Conservation (phyloP, 768 basidiomycete species). For the Sporobolomyces roseus region DNA sequence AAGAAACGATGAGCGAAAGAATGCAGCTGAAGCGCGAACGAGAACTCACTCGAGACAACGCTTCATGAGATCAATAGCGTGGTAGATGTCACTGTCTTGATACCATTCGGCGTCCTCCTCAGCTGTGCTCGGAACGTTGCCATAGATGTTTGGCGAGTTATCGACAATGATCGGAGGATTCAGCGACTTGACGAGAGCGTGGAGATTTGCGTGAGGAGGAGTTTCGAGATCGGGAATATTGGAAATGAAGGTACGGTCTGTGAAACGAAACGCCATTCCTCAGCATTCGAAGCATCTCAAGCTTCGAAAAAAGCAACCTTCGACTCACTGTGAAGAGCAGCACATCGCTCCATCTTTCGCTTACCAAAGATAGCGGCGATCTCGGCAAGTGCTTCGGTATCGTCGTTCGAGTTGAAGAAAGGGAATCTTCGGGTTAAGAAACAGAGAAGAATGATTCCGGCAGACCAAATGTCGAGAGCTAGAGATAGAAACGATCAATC, state of each 20-base stretch:
- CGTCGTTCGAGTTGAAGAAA: slow-evolving; percentile 86
- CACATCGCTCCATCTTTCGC: slow-evolving; percentile 74
- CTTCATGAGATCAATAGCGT: slow-evolving; percentile 71
- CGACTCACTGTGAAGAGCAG: slow-evolving; percentile 84
- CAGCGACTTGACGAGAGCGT: slow-evolving; percentile 67
- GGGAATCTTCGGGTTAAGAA: slow-evolving; percentile 91
- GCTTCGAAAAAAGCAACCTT: too few relatives aligned
- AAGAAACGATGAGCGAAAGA: neutral
- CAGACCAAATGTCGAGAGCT: slow-evolving; percentile 98
- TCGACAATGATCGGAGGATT: slow-evolving; percentile 61
- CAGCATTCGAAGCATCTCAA: too few relatives aligned
- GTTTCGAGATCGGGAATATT: slow-evolving; percentile 75
- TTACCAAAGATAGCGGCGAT: slow-evolving; percentile 81
- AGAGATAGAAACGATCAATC: neutral
- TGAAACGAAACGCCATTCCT: too few relatives aligned
- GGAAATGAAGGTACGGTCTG: slow-evolving; percentile 84
- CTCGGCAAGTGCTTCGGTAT: slow-evolving; percentile 93
- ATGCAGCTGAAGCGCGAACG: neutral
- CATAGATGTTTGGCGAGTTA: slow-evolving; percentile 55
- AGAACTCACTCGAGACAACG: slow-evolving; percentile 58
- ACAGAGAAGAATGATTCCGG: slow-evolving; percentile 84
- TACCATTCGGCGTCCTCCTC: slow-evolving; percentile 40
- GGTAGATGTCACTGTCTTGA: slow-evolving; percentile 56
- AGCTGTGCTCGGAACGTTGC: slow-evolving; percentile 38
- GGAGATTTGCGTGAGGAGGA: slow-evolving; percentile 63